phyloP scores from a whole-genome alignment of 352 stramenopile species.

The Phytophthora megakarya region DNA sequence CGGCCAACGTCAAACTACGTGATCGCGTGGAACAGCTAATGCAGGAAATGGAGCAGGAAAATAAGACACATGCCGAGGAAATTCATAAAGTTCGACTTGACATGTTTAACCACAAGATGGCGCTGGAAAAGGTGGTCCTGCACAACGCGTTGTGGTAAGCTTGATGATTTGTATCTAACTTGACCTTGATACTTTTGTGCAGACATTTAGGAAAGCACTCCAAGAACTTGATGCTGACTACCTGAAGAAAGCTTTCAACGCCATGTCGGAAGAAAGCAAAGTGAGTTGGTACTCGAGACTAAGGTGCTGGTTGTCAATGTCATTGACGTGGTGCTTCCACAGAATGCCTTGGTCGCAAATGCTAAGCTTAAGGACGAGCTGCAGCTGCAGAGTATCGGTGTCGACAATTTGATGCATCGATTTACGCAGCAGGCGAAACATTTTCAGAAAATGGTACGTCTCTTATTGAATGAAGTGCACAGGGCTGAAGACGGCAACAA shows the following conservation, averaged over 20 bases:
- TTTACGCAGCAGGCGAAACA: constrained; percentile 71
- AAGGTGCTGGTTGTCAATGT: background rate
- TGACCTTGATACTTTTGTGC: background rate
- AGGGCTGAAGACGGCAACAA: background rate
- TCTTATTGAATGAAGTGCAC: background rate
- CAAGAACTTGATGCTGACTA: constrained; percentile 81
- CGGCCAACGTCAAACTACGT: constrained; percentile 56
- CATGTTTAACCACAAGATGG: constrained; percentile 89
- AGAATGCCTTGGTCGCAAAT: constrained; percentile 82
- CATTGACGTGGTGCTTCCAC: background rate
- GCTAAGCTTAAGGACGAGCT: constrained; percentile 84
- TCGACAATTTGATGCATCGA: constrained; percentile 82
- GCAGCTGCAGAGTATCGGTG: constrained; percentile 75
- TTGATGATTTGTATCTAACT: background rate
- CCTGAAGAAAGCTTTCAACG: constrained; percentile 82
- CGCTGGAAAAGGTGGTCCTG: constrained; percentile 65
- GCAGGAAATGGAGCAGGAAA: constrained; percentile 70
- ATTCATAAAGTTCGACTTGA: constrained; percentile 80
- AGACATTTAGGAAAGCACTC: constrained; percentile 77
- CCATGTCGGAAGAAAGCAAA: constrained; percentile 85
- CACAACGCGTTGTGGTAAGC: background rate
- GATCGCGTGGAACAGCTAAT: constrained; percentile 65
- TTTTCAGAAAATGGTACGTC: constrained; percentile 70
- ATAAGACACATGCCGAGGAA: constrained; percentile 66
- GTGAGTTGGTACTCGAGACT: constrained; percentile 13